Percentiles rank a stretch among this genome's conserved stretches.
Evolutionary conservation across 495 filamentous ascomycete species (phyloP).

Genomic region (Sporormia fimetaria): DNA sequence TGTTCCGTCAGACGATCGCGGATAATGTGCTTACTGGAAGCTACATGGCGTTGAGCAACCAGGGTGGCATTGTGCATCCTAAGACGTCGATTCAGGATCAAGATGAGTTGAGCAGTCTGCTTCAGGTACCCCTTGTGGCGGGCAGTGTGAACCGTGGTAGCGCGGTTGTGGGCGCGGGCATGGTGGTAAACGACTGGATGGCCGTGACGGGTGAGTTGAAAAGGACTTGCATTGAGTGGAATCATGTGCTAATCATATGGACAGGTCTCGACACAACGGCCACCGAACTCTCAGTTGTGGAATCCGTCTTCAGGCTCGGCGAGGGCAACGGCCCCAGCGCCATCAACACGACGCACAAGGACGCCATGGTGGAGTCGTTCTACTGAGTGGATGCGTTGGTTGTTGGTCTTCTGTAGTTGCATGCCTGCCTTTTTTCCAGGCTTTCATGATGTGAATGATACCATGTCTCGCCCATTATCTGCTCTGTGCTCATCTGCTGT

Average conservation of each 20-base stretch:
- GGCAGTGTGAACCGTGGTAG: slow-evolving; percentile 86
- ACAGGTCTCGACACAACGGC: slow-evolving; percentile 80
- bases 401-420: too few species aligned
- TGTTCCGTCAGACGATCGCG: slow-evolving; percentile 93
- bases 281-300: slow-evolving; percentile 89
- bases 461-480: slow-evolving; percentile 1
- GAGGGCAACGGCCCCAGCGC: slow-evolving; percentile 67
- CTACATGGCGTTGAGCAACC: slow-evolving; percentile 94
- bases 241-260: neutral
- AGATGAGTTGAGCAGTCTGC: slow-evolving; percentile 84
- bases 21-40: slow-evolving; percentile 93
- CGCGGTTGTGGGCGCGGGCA: slow-evolving; percentile 89
- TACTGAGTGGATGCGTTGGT: slow-evolving; percentile 70
- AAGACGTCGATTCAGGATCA: slow-evolving; percentile 95
- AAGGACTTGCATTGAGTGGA: neutral
- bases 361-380: slow-evolving; percentile 96
- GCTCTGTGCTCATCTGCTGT: too few species aligned
- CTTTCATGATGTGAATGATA: slow-evolving; percentile 22
- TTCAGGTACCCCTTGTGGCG: slow-evolving; percentile 92
- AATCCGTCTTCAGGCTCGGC: slow-evolving; percentile 86
- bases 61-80: slow-evolving; percentile 92
- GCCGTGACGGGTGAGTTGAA: slow-evolving; percentile 55
- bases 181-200: slow-evolving; percentile 99
- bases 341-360: slow-evolving; percentile 76
- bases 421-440: too few species aligned